phyloP scores from a whole-genome alignment of 441 rosid genomes.

The Eruca vesicaria region DNA sequence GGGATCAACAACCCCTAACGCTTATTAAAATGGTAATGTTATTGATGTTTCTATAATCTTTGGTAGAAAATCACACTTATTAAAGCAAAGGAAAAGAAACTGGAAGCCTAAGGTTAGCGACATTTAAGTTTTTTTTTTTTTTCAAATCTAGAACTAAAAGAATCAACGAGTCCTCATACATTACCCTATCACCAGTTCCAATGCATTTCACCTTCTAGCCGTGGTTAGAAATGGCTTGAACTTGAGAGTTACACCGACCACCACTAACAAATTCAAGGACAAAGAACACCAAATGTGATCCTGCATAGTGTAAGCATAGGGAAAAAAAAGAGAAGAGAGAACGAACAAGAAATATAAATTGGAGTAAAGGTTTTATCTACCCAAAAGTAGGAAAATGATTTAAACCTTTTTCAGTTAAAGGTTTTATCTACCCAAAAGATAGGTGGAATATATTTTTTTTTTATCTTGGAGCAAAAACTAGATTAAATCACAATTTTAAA shows the following conservation, averaged over 20 bases:
- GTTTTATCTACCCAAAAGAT: too few species aligned
- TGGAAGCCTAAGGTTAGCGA: conserved; percentile 17
- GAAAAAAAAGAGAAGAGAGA: too few species aligned
- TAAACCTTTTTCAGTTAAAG: too few species aligned
- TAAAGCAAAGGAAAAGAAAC: neutral
- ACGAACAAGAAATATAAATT: too few species aligned
- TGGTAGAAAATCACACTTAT: neutral
- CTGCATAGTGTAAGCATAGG: conserved; percentile 43
- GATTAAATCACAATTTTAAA: too few species aligned
- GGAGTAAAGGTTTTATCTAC: too few species aligned
- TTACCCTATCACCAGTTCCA: neutral
- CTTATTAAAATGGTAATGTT: neutral
- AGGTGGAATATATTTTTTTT: too few species aligned
- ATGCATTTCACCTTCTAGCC: conserved; percentile 12
- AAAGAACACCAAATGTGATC: conserved; percentile 64
- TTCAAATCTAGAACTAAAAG: conserved; percentile 14
- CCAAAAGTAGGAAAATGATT: too few species aligned
- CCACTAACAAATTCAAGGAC: conserved; percentile 49
- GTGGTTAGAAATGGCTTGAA: conserved; percentile 58
- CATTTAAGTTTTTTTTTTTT: conserved; percentile 6
- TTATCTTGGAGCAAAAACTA: too few species aligned
- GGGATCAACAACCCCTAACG: neutral
- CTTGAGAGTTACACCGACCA: conserved; percentile 56
- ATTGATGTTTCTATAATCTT: neutral
- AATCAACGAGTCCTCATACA: conserved; percentile 18